Evolutionary conservation across 2,329 filamentous ascomycete species (phyloP).

Genomic region (Alternaria viburni): DNA sequence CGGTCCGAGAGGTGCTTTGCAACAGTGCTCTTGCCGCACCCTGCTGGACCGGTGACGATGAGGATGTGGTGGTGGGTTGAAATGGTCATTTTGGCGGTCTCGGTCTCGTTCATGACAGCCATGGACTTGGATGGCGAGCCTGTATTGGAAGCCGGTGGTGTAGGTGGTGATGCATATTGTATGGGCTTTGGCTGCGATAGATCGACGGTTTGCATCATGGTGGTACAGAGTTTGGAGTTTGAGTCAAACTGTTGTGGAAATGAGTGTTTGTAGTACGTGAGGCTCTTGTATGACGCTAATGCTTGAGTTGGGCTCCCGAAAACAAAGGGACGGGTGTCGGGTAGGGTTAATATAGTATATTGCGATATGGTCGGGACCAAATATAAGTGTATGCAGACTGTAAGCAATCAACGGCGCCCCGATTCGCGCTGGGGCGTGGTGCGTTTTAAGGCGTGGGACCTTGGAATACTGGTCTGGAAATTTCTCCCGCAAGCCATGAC

Average conservation of each 20-base stretch:
- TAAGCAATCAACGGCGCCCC: slow-evolving; percentile 30
- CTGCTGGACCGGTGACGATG: slow-evolving; percentile 60
- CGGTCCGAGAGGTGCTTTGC: slow-evolving; percentile 54
- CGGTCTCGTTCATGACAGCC: slow-evolving; percentile 18
- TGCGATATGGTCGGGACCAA: slow-evolving; percentile 31
- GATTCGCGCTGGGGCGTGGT: slow-evolving; percentile 28
- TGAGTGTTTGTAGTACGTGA: slow-evolving; percentile 1
- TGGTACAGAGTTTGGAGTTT: slow-evolving; percentile 9
- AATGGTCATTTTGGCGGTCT: slow-evolving; percentile 33
- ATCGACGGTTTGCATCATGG: slow-evolving; percentile 47
- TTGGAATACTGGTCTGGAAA: slow-evolving; percentile 22
- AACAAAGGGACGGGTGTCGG: slow-evolving; percentile 17
- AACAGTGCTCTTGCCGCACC: slow-evolving; percentile 61
- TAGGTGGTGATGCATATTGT: slow-evolving; percentile 40
- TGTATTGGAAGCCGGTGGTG: slow-evolving; percentile 37
- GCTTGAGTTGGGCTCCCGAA: slow-evolving; percentile 12
- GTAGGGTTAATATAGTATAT: slow-evolving; percentile 33
- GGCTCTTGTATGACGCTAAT: slow-evolving; percentile 8
- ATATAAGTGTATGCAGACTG: slow-evolving; percentile 17
- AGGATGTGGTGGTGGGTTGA: slow-evolving; percentile 56
- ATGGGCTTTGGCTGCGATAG: slow-evolving; percentile 31
- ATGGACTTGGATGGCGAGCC: slow-evolving; percentile 32
- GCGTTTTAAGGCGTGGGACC: slow-evolving; percentile 26
- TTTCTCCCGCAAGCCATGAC: slow-evolving; percentile 34
- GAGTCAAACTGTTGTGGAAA: slow-evolving; percentile 2